Conservation (phyloP, 768 basidiomycete species). For the Lyophyllum atratum region DNA sequence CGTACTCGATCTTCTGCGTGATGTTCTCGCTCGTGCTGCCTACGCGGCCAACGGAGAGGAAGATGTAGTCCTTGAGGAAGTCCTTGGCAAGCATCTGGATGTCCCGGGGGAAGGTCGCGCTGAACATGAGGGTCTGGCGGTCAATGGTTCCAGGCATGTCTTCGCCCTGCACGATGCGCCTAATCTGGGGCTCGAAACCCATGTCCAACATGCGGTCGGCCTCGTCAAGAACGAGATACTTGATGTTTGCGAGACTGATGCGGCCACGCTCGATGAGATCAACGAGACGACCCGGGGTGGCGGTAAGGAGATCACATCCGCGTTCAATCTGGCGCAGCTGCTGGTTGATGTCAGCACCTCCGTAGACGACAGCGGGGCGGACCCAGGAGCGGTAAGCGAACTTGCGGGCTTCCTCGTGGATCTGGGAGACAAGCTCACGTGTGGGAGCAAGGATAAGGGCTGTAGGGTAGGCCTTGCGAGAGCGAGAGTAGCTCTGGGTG, state of each 20-base stretch:
- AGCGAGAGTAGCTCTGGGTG: conserved; percentile 56
- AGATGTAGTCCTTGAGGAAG: conserved; percentile 98
- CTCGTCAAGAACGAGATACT: conserved; percentile 98
- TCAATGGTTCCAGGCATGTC: conserved; percentile 95
- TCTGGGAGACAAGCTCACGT: conserved; percentile 98
- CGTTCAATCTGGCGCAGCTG: conserved; percentile 94
- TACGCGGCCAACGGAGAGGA: conserved; percentile 97
- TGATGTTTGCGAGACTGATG: conserved; percentile 94
- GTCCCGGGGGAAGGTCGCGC: conserved; percentile 98
- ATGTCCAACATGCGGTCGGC: conserved; percentile 99
- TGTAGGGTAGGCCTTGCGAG: conserved; percentile 93
- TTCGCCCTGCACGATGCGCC: conserved; percentile 95
- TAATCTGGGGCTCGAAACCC: conserved; percentile 99
- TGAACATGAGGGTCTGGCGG: conserved; percentile 99
- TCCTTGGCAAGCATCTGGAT: conserved; percentile 96
- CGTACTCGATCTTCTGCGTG: conserved; percentile 98
- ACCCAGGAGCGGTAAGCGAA: conserved; percentile 99
- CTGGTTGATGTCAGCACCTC: conserved; percentile 96
- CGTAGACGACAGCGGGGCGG: conserved; percentile 97
- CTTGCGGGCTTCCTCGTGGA: conserved; percentile 98
- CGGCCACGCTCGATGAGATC: conserved; percentile 98
- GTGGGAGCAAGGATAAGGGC: conserved; percentile 98
- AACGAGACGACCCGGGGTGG: conserved; percentile 96
- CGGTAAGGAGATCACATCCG: conserved; percentile 95
- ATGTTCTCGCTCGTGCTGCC: conserved; percentile 99